Base-by-base conservation (phyloP, 345 rosid species). In the Eucalyptus lansdowneana region DNA sequence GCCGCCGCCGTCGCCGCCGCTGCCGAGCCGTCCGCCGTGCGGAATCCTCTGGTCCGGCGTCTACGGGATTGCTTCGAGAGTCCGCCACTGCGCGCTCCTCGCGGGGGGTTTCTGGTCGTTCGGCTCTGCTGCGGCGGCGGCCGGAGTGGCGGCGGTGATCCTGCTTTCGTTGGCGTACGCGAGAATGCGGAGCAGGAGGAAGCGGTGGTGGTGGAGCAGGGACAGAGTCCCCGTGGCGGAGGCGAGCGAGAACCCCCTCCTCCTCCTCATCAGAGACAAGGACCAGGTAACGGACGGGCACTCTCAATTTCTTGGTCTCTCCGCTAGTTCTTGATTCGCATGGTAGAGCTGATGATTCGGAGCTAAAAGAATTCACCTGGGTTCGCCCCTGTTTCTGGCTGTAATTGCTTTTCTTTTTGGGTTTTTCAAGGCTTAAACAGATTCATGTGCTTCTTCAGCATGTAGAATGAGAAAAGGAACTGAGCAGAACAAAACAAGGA, bases 261-360 rank as follows among this genome's bases (percentile, higher is more conserved):
- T 80, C 11, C 89, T 88, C 53, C 81, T 92, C 47, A 45, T 95
- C 90, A 92, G 87, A 90, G 95, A 93, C 89, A 94, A 91, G 90
- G 95, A 95, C 89, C 91, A 92, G 94, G 96, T 93, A 65, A 62
- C 47, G 13, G 24, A 76, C 7, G 6, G 1, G 81, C 47, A 40
- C 47, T 76, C 24, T 0, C 83, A 21, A 40, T 76, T 21, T 76
- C 83, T 40, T 21, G 9, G 47, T 76, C 47, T 0, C 83, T 40
- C 9, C 15, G 47, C 45, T 10, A 40, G 7, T 37, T 21, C 27
- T 76, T 1, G 15, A 76, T 76, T 40, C 25, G 83, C 27, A 37
- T 3, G 83, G 12, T 21, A 11, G 83, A 40, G 47, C 47, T 40
- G 47, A 76, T 40, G 83, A 21, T 21, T 40, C 15, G 27, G 29